phyloP scores from a whole-genome alignment of 1,284 basidiomycete genomes.

The Calocybe gambosa region DNA sequence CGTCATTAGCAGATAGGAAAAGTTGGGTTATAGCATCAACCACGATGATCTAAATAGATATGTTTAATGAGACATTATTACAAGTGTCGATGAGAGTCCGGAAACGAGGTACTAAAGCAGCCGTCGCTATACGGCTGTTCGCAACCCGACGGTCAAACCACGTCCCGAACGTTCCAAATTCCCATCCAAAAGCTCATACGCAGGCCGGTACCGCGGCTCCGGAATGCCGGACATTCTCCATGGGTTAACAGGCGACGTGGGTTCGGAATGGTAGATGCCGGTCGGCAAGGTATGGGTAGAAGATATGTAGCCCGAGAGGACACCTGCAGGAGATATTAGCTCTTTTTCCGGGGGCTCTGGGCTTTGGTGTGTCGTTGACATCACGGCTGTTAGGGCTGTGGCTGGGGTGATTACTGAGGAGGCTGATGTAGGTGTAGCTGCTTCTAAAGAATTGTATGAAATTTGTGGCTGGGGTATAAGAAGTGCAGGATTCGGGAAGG shows the following conservation, averaged over 20 bases:
- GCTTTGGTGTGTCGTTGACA: slow-evolving; percentile 19
- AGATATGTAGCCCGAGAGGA: slow-evolving; percentile 22
- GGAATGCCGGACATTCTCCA: slow-evolving; percentile 13
- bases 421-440: slow-evolving; percentile 6
- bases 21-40: too few species aligned
- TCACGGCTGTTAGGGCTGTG: slow-evolving; percentile 21
- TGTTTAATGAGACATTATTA: too few species aligned
- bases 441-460: neutral
- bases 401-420: slow-evolving; percentile 19
- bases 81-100: too few species aligned
- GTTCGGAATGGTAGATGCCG: slow-evolving; percentile 2
- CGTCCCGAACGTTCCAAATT: slow-evolving; percentile 69
- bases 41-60: too few species aligned
- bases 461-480: slow-evolving; percentile 29
- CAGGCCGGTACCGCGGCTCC: slow-evolving; percentile 54
- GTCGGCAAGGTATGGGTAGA: slow-evolving; percentile 19
- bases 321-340: slow-evolving; percentile 21
- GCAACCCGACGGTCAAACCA: slow-evolving; percentile 21
- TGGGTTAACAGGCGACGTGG: slow-evolving; percentile 10
- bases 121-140: neutral
- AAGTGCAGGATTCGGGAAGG: slow-evolving; percentile 85
- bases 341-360: slow-evolving; percentile 16
- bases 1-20: too few species aligned
- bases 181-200: slow-evolving; percentile 76
- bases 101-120: too few species aligned